Conservation (phyloP, 306 rosid species). For the Trifolium fragiferum region DNA sequence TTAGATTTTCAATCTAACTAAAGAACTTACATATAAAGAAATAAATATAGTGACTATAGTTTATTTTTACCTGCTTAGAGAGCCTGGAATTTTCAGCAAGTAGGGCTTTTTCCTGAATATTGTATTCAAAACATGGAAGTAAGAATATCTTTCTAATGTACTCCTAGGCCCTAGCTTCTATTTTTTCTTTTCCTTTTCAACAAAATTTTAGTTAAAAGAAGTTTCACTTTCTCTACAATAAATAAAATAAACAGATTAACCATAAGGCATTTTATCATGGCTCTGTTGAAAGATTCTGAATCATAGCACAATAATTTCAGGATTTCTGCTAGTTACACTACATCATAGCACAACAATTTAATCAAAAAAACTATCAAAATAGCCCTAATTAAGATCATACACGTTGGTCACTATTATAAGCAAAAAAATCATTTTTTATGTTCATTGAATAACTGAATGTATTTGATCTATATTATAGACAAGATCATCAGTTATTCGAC, state of each 20-base stretch:
- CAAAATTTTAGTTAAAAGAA: neutral
- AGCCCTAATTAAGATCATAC: neutral
- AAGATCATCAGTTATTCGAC: no score
- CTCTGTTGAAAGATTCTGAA: conserved; percentile 1
- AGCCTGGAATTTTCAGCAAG: conserved; percentile 67
- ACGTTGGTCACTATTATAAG: no score
- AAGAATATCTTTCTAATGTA: conserved; percentile 15
- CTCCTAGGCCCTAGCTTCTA: neutral
- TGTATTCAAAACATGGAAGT: conserved; percentile 7
- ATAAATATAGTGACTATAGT: neutral
- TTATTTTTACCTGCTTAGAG: conserved; percentile 60
- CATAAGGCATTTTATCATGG: neutral
- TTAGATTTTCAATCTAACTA: neutral
- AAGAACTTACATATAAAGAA: neutral
- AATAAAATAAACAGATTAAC: neutral
- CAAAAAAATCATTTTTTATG: no score
- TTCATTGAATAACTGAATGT: no score
- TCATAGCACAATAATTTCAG: neutral
- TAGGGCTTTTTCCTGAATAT: conserved; percentile 68
- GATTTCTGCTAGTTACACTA: neutral
- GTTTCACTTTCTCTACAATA: neutral
- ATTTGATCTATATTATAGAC: no score
- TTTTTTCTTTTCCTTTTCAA: neutral
- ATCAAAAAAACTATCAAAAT: no score
- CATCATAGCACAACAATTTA: no score